Percentiles rank a stretch among this genome's conserved stretches.
phyloP scores from a whole-genome alignment of 148 eudicot species.

The Chenopodium suecicum region DNA sequence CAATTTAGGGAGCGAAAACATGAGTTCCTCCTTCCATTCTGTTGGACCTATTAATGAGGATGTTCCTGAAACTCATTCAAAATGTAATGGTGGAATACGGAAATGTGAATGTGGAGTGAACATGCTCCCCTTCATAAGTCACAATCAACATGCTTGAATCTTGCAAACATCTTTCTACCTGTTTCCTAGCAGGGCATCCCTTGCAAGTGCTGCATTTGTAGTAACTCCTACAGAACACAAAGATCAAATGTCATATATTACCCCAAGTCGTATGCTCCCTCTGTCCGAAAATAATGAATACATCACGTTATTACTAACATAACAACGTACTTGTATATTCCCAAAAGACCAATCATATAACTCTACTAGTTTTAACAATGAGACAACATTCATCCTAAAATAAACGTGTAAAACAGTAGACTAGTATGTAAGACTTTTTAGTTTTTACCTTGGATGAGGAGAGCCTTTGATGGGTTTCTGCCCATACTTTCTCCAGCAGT shows the following conservation, averaged over 20 bases:
- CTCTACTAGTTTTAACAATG: no score
- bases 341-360: not conserved
- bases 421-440: not conserved
- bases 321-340: no score
- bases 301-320: no score
- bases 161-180: constrained; percentile 87
- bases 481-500: constrained; percentile 97
- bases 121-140: constrained; percentile 96
- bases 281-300: not conserved
- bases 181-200: constrained; percentile 94
- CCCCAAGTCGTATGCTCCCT: not conserved
- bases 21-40: not conserved
- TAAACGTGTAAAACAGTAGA: not conserved
- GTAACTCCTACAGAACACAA: constrained; percentile 58
- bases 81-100: constrained; percentile 33
- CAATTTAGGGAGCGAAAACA: not conserved
- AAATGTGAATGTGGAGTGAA: constrained; percentile 46
- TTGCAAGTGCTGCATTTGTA: constrained; percentile 93
- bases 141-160: constrained; percentile 85
- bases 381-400: no score
- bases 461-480: constrained; percentile 99
- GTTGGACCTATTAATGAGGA: not conserved
- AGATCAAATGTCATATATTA: not conserved
- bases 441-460: constrained; percentile 85
- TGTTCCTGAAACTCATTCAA: not conserved